Percentiles rank a stretch among this genome's conserved stretches.
These are phyloP conservation scores for Cinnamomum micranthum DNA, from an alignment of 164 flowering plant species.

Conservation along the genomic window DNA sequence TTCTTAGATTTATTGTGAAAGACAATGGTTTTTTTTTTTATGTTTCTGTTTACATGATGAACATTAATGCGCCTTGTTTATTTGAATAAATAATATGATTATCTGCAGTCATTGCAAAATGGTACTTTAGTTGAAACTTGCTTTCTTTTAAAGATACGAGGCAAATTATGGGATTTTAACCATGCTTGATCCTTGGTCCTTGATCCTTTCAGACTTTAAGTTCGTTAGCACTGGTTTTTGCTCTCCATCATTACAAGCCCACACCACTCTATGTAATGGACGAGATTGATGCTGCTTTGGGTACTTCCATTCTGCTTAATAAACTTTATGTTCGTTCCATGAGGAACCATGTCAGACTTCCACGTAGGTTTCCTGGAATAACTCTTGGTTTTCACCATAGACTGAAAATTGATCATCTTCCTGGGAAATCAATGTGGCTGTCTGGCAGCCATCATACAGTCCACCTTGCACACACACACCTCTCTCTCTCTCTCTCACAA, in stretches of 20 bases:
- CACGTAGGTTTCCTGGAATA: background rate
- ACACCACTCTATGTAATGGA: constrained; percentile 99
- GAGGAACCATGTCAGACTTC: background rate
- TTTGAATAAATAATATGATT: background rate
- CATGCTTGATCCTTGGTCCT: background rate
- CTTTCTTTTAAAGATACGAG: background rate
- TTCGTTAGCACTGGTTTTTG: constrained; percentile 94
- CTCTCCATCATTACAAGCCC: constrained; percentile 98
- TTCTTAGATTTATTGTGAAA: no score
- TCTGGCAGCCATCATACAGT: background rate
- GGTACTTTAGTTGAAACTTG: background rate
- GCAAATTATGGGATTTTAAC: background rate
- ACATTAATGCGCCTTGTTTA: no score
- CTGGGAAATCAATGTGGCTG: background rate
- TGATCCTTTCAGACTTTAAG: constrained; percentile 81
- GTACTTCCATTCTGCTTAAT: constrained; percentile 32
- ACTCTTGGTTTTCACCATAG: background rate
- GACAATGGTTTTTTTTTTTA: no score
- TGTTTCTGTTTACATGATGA: no score
- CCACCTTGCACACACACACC: background rate
- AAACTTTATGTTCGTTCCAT: background rate
- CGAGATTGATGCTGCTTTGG: constrained; percentile 98
- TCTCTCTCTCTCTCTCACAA: background rate
- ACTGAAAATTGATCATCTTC: background rate
- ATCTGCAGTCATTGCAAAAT: background rate